Base-by-base conservation (phyloP, 2,329 filamentous ascomycete species). In the Onygena corvina region DNA sequence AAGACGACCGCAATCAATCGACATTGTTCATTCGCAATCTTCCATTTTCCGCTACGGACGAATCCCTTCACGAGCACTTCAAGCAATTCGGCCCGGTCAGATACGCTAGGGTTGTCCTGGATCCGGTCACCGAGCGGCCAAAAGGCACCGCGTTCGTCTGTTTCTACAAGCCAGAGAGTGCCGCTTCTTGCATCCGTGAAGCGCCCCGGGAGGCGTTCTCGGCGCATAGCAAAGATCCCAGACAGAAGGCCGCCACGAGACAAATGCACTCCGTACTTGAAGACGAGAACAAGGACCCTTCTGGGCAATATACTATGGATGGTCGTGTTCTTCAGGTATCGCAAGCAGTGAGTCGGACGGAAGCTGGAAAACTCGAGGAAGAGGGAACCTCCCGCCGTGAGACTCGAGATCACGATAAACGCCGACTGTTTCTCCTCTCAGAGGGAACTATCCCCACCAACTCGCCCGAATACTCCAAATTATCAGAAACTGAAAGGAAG, bases 111-210 rank as follows among this genome's bases (percentile, higher is more conserved):
- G 82, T 95, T 7, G 93, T 98, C 31, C 77, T 93, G 62, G 90
- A 98, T 62, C 82, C 76, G 42, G 79, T 80, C 20, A 94, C 87
- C 0, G 88, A 89, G 57, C 82, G 86, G 47, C 86, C 92, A 1
- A 86, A 85, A 44, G 92, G 92, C 21, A 96, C 90, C 27, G 92
- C 84, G 3, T 98, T 98, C 60, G 90, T 96, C 25, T 94, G 87
- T 69, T 98, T 98, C 69, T 83, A 82, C 67, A 81, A 83, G 46
- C 70, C 74, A 31, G 78, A 83, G 16, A 86, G 94, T 61, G 86
- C 83, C 56, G 80, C 82, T 61, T 66, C 73, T 16, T 96, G 92
- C 62, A 72, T 95, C 53, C 82, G 80, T 55, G 75, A 73, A 11
- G 85, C 88, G 1, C 92, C 92, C 0, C 78, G 76, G 21, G 64